Evolutionary conservation across 352 stramenopile genomes (phyloP).

Genomic region (Halophytophthora polymorphica): DNA sequence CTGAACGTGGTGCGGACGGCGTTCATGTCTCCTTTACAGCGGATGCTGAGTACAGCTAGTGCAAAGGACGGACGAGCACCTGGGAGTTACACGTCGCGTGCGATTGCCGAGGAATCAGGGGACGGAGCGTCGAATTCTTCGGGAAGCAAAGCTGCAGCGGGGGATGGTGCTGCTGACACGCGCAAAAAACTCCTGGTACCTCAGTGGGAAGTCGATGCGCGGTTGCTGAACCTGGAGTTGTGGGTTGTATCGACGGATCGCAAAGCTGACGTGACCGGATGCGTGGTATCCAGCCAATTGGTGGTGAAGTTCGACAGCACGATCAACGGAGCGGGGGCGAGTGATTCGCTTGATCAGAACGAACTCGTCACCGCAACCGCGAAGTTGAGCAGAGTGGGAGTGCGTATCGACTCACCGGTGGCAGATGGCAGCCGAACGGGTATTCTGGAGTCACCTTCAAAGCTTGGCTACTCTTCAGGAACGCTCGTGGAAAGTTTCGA

Average conservation of each 20-base stretch:
- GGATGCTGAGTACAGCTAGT: constrained; percentile 35
- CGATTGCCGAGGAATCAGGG: constrained; percentile 26
- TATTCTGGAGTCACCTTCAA: constrained; percentile 11
- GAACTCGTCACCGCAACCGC: constrained; percentile 29
- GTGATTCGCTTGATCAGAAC: constrained; percentile 6
- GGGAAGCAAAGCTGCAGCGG: constrained; percentile 7
- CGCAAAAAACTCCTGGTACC: constrained; percentile 12
- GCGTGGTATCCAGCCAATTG: constrained; percentile 45
- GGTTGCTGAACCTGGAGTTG: constrained; percentile 52
- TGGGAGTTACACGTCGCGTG: constrained; percentile 25
- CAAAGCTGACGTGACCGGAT: constrained; percentile 47
- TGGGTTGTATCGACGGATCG: constrained; percentile 70
- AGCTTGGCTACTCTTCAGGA: constrained; percentile 25
- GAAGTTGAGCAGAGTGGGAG: constrained; percentile 30
- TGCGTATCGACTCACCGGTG: constrained; percentile 31
- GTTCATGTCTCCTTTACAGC: constrained; percentile 43
- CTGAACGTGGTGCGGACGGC: constrained; percentile 27
- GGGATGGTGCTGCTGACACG: not conserved
- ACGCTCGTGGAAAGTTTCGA: constrained; percentile 54
- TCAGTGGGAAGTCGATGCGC: constrained; percentile 39
- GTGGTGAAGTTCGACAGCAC: constrained; percentile 23
- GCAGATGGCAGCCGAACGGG: constrained; percentile 1
- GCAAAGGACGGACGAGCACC: constrained; percentile 21
- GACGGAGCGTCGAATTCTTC: constrained; percentile 8
- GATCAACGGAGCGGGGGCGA: constrained; percentile 4